A percentile compares a stretch with the other conserved stretches of the same genome.
Conservation (phyloP, 2,329 filamentous ascomycete genomes). For the Exutisphaerella laricina region DNA sequence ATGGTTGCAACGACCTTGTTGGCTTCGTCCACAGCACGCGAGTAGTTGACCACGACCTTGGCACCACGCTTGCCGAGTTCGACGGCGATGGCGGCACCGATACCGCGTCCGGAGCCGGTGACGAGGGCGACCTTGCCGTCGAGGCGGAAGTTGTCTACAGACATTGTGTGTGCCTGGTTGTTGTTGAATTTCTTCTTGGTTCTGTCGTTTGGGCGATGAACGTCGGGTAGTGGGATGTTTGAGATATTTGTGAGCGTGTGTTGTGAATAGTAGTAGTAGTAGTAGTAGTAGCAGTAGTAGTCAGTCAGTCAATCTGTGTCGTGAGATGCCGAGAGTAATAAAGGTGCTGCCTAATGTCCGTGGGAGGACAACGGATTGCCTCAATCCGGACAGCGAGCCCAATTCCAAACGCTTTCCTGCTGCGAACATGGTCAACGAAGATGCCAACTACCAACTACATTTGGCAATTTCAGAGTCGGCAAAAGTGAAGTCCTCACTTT, state of each 20-base stretch:
- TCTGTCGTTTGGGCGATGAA: not conserved
- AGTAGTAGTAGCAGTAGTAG: not conserved
- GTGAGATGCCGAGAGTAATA: too few relatives aligned
- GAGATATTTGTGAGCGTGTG: not conserved
- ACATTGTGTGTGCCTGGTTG: conserved; percentile 28
- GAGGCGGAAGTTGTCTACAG: conserved; percentile 35
- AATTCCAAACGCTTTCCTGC: not conserved
- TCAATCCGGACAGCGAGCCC: not conserved
- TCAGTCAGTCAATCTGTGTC: not conserved
- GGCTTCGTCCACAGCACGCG: conserved; percentile 57
- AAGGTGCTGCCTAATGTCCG: not conserved
- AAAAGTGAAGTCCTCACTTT: not conserved
- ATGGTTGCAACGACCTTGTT: conserved; percentile 60
- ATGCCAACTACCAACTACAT: not conserved
- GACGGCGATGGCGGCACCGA: conserved; percentile 58
- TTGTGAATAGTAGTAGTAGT: not conserved
- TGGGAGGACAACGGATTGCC: not conserved
- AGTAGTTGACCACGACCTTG: conserved; percentile 60
- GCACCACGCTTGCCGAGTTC: conserved; percentile 59
- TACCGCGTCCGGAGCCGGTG: conserved; percentile 53
- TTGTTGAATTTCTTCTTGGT: conserved; percentile 3
- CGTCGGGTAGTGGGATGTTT: too few relatives aligned
- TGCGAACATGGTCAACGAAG: not conserved
- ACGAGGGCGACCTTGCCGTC: conserved; percentile 48
- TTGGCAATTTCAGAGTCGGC: not conserved